Percentiles rank a stretch among this genome's conserved stretches.
Conservation (phyloP, 257 asterid genomes). For the Prunella vulgaris region DNA sequence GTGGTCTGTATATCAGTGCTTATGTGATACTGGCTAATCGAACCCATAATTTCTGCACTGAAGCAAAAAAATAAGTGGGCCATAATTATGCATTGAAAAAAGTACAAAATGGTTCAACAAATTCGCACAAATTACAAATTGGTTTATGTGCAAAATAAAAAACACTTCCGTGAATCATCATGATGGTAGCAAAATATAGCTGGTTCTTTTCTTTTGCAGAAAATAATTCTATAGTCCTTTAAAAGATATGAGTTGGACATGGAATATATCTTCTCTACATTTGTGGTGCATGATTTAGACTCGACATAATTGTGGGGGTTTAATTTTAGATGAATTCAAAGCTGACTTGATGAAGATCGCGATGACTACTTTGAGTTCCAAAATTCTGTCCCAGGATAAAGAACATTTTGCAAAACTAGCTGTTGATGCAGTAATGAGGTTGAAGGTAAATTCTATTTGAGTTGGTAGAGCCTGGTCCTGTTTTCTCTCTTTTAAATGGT, state of each 20-base stretch:
- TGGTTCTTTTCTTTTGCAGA: background rate
- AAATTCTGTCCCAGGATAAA: slow-evolving; percentile 88
- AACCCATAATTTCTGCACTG: background rate
- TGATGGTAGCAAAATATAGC: background rate
- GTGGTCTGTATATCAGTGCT: background rate
- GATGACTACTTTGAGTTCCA: slow-evolving; percentile 92
- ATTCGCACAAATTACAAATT: too few species aligned
- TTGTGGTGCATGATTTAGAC: background rate
- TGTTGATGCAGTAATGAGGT: slow-evolving; percentile 89
- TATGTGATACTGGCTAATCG: background rate
- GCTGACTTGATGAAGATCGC: slow-evolving; percentile 79
- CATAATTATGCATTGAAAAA: background rate
- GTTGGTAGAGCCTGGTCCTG: background rate
- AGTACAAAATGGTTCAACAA: too few species aligned
- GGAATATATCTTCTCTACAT: background rate
- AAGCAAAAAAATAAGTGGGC: background rate
- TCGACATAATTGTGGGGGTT: background rate
- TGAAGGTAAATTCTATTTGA: slow-evolving; percentile 47
- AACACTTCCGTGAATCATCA: too few species aligned
- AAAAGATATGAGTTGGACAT: background rate
- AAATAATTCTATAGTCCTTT: background rate
- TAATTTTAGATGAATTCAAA: slow-evolving; percentile 53
- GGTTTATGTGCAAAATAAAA: too few species aligned
- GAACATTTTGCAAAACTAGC: slow-evolving; percentile 82
- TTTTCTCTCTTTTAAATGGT: background rate